Percentiles rank a stretch among this genome's conserved stretches.
Evolutionary conservation across 176 grass and related monocot genomes (phyloP).

Genomic region (Canna indica): DNA sequence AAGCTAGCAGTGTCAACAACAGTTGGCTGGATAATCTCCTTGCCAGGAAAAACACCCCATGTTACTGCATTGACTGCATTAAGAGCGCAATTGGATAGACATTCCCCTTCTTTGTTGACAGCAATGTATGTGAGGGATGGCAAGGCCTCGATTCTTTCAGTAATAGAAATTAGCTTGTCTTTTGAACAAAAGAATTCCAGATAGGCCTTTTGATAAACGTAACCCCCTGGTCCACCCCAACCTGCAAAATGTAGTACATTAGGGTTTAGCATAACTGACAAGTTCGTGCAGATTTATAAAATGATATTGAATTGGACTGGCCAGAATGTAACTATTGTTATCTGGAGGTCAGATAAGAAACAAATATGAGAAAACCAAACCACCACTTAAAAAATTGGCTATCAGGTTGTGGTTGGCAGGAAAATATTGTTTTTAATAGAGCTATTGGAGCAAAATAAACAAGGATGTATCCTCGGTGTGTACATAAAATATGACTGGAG

Average conservation of each 20-base stretch:
- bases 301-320: too few relatives aligned
- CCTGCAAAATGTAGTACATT: slow-evolving; percentile 30
- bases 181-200: slow-evolving; percentile 71
- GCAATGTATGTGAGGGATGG: slow-evolving; percentile 66
- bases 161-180: slow-evolving; percentile 45
- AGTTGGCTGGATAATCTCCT: slow-evolving; percentile 74
- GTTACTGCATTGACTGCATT: slow-evolving; percentile 72
- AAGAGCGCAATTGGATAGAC: slow-evolving; percentile 29
- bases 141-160: slow-evolving; percentile 46
- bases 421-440: too few relatives aligned
- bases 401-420: too few relatives aligned
- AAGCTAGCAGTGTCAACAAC: slow-evolving; percentile 65
- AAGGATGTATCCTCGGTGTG: too few relatives aligned
- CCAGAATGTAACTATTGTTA: too few relatives aligned
- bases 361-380: too few relatives aligned
- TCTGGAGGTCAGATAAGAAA: too few relatives aligned
- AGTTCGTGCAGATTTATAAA: neutral
- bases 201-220: slow-evolving; percentile 88
- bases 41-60: slow-evolving; percentile 80
- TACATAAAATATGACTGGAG: too few relatives aligned
- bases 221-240: slow-evolving; percentile 69
- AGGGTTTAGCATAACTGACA: neutral
- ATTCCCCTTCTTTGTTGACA: slow-evolving; percentile 55
- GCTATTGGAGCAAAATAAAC: too few relatives aligned
- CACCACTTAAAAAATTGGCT: too few relatives aligned